phyloP scores from a whole-genome alignment of 139 green algal genomes.

The Deuterostichococcus epilithicus region DNA sequence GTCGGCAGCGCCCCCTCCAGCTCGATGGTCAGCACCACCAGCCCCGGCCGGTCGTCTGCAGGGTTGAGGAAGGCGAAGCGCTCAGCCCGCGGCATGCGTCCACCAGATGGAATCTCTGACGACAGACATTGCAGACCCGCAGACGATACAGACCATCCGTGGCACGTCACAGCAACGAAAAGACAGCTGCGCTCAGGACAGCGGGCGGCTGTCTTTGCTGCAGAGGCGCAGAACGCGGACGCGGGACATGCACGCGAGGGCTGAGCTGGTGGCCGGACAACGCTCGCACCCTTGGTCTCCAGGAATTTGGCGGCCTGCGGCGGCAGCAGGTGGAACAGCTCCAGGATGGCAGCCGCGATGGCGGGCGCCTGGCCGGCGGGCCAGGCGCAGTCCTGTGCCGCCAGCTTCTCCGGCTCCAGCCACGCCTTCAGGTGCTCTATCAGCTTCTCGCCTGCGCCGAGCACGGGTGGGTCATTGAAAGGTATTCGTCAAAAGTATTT shows the following conservation, averaged over 20 bases:
- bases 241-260: too few relatives aligned
- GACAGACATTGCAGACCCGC: too few relatives aligned
- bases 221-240: too few relatives aligned
- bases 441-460: slow-evolving; percentile 74
- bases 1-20: slow-evolving; percentile 76
- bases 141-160: too few relatives aligned
- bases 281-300: slow-evolving; percentile 50
- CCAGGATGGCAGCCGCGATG: slow-evolving; percentile 82
- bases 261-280: too few relatives aligned
- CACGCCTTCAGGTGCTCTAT: slow-evolving; percentile 90
- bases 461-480: not conserved
- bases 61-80: too few relatives aligned
- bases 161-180: too few relatives aligned
- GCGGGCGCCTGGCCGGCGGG: slow-evolving; percentile 74
- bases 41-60: slow-evolving; percentile 48
- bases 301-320: slow-evolving; percentile 80
- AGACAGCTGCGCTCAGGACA: too few relatives aligned
- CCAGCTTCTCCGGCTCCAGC: slow-evolving; percentile 61
- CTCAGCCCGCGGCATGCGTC: too few relatives aligned
- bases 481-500: not conserved
- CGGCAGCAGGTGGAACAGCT: slow-evolving; percentile 96
- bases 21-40: slow-evolving; percentile 92
- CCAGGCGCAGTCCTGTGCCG: slow-evolving; percentile 29
- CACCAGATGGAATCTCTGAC: too few relatives aligned
- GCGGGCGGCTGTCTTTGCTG: too few relatives aligned